phyloP scores from a whole-genome alignment of 352 stramenopile species.

The Phytophthora colocasiae region DNA sequence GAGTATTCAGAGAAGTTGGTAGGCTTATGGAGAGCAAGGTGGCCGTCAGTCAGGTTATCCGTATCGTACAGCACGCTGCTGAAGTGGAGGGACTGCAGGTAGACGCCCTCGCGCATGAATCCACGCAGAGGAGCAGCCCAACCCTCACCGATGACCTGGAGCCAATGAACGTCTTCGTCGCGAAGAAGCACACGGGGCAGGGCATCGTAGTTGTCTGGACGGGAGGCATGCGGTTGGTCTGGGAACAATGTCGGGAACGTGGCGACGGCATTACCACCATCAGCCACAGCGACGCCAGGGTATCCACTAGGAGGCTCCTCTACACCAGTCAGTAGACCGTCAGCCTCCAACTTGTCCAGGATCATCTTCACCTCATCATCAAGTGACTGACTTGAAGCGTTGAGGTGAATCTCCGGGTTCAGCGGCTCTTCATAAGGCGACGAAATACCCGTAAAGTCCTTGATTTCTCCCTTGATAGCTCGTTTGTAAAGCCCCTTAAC shows the following conservation, averaged over 20 bases:
- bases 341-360: slow-evolving; percentile 60
- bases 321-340: slow-evolving; percentile 75
- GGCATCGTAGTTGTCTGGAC: slow-evolving; percentile 50
- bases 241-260: slow-evolving; percentile 72
- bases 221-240: slow-evolving; percentile 38
- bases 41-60: slow-evolving; percentile 94
- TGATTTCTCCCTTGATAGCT: slow-evolving; percentile 95
- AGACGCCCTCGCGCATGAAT: slow-evolving; percentile 98
- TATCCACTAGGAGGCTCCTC: slow-evolving; percentile 61
- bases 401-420: slow-evolving; percentile 94
- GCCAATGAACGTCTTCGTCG: slow-evolving; percentile 98
- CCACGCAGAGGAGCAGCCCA: slow-evolving; percentile 96
- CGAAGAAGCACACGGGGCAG: slow-evolving; percentile 94
- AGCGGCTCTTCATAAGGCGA: slow-evolving; percentile 97
- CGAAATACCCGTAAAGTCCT: slow-evolving; percentile 99
- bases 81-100: slow-evolving; percentile 98
- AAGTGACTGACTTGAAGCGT: slow-evolving; percentile 95
- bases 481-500: slow-evolving; percentile 97
- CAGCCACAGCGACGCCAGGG: slow-evolving; percentile 84
- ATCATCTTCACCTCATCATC: slow-evolving; percentile 83
- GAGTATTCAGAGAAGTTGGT: slow-evolving; percentile 96
- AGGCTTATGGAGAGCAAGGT: slow-evolving; percentile 76
- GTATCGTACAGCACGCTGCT: slow-evolving; percentile 97
- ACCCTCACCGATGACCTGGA: slow-evolving; percentile 97
- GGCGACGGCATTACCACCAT: slow-evolving; percentile 82